These are phyloP conservation scores for Fomes fomentarius DNA, from an alignment of 1,284 basidiomycete genomes.

Conservation along the genomic window DNA sequence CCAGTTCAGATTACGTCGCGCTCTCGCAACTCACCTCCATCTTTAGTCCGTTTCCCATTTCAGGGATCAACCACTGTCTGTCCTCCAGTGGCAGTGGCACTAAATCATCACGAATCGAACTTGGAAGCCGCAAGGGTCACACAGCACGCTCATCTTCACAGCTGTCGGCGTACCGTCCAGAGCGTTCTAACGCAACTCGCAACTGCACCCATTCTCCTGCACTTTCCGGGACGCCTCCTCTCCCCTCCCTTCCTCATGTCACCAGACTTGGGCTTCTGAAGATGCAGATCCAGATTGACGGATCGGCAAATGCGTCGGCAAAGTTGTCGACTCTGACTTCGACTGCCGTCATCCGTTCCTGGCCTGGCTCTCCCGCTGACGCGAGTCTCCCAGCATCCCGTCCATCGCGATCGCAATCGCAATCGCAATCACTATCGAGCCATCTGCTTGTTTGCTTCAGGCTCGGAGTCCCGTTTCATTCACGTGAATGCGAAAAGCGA, in stretches of 20 bases:
- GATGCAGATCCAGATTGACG: no score
- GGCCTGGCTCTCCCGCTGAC: neutral
- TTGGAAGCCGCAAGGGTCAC: constrained; percentile 10
- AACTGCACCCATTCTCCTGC: constrained; percentile 41
- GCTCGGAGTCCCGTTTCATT: neutral
- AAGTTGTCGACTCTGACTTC: neutral
- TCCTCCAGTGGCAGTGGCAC: no score
- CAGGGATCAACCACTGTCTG: no score
- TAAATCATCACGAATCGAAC: no score
- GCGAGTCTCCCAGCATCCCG: neutral
- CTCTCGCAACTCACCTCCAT: constrained; percentile 58
- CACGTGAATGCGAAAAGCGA: neutral
- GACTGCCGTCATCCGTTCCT: neutral
- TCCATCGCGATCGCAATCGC: neutral
- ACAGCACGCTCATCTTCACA: constrained; percentile 35
- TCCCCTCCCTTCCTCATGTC: neutral
- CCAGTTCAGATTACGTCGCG: constrained; percentile 58
- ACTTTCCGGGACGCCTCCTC: constrained; percentile 32
- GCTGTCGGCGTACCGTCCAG: constrained; percentile 62
- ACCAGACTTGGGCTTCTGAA: neutral
- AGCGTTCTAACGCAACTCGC: constrained; percentile 51
- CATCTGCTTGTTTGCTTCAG: neutral
- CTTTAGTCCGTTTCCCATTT: constrained; percentile 32
- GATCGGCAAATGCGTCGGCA: neutral
- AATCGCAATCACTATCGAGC: neutral